Percentiles rank a stretch among this genome's conserved stretches.
phyloP scores from a whole-genome alignment of 225 moss, liverwort and hornwort genomes.

The Marchantia paleacea region DNA sequence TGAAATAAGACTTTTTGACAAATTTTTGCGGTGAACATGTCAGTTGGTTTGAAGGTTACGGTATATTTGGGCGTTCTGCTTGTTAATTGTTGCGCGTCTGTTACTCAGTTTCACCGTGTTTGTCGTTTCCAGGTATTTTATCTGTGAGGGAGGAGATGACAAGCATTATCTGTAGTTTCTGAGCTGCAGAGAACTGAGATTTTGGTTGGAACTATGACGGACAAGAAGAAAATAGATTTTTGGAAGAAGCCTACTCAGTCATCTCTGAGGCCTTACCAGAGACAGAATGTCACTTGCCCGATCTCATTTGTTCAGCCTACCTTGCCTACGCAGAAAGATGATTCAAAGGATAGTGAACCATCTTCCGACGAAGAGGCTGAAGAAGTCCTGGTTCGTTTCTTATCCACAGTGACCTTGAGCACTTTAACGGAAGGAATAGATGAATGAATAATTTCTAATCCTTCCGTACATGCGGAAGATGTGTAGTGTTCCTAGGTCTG shows the following conservation, averaged over 20 bases:
- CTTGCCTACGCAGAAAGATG: background rate
- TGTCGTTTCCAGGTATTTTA: background rate
- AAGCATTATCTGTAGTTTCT: background rate
- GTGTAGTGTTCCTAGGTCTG: background rate
- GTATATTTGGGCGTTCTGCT: too few relatives aligned
- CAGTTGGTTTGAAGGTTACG: too few relatives aligned
- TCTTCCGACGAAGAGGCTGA: constrained; percentile 19
- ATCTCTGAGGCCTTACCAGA: constrained; percentile 11
- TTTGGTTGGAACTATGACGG: background rate
- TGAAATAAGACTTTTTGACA: too few relatives aligned
- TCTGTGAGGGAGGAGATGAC: background rate
- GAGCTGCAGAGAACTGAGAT: background rate
- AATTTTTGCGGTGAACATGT: too few relatives aligned
- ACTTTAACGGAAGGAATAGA: too few relatives aligned
- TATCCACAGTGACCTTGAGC: too few relatives aligned
- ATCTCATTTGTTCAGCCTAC: constrained; percentile 1
- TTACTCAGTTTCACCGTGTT: background rate
- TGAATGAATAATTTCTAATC: background rate
- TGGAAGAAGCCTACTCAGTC: constrained; percentile 16
- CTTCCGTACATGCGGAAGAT: background rate
- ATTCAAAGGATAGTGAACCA: background rate
- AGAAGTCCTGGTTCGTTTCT: constrained; percentile 7
- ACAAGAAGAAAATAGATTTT: constrained; percentile 18
- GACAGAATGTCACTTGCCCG: background rate
- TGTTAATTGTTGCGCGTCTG: too few relatives aligned